These are phyloP conservation scores for Cladosporium sp. DNA, from an alignment of 2,329 filamentous ascomycete genomes.

Conservation along the genomic window DNA sequence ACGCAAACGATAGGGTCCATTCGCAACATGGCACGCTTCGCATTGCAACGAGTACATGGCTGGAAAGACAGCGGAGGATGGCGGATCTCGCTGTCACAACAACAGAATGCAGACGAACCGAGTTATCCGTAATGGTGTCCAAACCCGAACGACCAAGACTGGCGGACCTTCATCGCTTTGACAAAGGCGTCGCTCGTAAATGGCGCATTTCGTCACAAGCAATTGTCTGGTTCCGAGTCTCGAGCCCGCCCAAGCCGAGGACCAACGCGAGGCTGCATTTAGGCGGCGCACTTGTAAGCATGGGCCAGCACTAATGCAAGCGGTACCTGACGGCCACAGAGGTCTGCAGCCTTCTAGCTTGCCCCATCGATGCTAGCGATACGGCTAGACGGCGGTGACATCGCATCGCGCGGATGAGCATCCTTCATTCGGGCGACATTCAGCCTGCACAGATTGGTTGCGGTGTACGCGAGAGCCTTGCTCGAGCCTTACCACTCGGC, in stretches of 20 bases:
- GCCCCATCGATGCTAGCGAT: constrained; percentile 7
- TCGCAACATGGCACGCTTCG: background rate
- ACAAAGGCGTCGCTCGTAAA: constrained; percentile 5
- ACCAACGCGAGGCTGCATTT: constrained; percentile 5
- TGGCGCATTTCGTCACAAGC: constrained; percentile 12
- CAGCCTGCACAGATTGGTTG: background rate
- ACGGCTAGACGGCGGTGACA: constrained; percentile 2
- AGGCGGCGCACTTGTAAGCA: background rate
- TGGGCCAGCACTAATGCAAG: background rate
- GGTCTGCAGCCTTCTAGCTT: constrained; percentile 12
- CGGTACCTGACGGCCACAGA: constrained; percentile 3
- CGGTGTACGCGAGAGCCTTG: background rate
- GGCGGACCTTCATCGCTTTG: background rate
- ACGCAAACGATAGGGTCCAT: background rate
- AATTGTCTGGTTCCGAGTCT: constrained; percentile 4
- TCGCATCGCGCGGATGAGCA: constrained; percentile 5
- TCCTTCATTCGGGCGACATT: background rate
- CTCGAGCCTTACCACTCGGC: constrained; percentile 2
- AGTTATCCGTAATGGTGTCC: background rate
- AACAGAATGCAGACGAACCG: background rate
- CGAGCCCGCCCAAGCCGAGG: constrained; percentile 4
- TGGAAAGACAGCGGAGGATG: background rate
- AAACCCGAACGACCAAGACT: background rate
- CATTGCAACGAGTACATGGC: background rate
- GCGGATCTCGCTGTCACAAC: background rate